Percentiles rank a stretch among this genome's conserved stretches.
These are phyloP conservation scores for Opeltia flavorubescens DNA, from an alignment of 495 filamentous ascomycete species.

Conservation along the genomic window DNA sequence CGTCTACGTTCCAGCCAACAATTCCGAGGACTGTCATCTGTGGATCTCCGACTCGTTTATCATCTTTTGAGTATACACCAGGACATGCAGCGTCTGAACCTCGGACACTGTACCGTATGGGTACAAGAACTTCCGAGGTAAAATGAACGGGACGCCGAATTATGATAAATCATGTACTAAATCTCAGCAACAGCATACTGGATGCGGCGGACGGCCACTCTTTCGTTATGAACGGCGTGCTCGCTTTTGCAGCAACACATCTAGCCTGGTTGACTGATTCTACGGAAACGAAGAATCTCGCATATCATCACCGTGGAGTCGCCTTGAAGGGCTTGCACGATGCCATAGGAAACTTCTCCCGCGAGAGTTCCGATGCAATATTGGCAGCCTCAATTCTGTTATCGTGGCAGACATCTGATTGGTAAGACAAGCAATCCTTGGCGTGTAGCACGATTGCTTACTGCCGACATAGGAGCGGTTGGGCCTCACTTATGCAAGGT, in stretches of 20 bases:
- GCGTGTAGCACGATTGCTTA: conserved; percentile 1
- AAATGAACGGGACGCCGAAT: conserved; percentile 20
- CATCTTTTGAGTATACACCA: conserved; percentile 78
- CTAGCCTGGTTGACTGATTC: conserved; percentile 76
- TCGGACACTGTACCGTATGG: conserved; percentile 78
- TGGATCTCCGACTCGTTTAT: conserved; percentile 78
- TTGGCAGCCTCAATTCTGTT: conserved; percentile 84
- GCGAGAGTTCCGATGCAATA: conserved; percentile 78
- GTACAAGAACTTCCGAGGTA: conserved; percentile 85
- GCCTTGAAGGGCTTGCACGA: conserved; percentile 80
- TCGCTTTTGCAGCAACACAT: conserved; percentile 84
- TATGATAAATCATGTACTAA: conserved; percentile 3
- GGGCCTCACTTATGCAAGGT: conserved; percentile 85
- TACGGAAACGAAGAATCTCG: conserved; percentile 67
- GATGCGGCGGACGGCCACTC: conserved; percentile 62
- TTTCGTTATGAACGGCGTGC: conserved; percentile 86
- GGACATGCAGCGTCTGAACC: conserved; percentile 60
- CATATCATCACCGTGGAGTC: conserved; percentile 69
- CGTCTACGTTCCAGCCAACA: conserved; percentile 47
- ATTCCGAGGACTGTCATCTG: conserved; percentile 48
- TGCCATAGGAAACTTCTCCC: conserved; percentile 73
- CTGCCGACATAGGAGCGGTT: conserved; percentile 50
- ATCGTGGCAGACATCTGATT: conserved; percentile 94
- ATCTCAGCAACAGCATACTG: conserved; percentile 51
- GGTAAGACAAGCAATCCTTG: conserved; percentile 42